Evolutionary conservation across 768 basidiomycete genomes (phyloP), one percentile per base, ranked within the genome.

Genomic region (Auricularia auricula-judae): DNA sequence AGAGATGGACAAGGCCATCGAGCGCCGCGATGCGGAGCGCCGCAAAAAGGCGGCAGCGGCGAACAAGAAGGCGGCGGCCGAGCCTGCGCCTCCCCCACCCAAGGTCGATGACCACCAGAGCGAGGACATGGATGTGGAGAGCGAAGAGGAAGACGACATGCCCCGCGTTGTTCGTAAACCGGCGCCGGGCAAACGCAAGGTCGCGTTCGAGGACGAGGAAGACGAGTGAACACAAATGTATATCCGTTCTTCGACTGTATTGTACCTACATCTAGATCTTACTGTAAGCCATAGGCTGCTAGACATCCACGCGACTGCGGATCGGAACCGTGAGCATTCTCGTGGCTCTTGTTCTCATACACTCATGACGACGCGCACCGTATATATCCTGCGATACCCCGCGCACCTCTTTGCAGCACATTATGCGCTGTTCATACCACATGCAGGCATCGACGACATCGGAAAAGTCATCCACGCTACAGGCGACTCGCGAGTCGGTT

Each of bases 71-170:
- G 70, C 69, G 54, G 67, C 71, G 3, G 76, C 72, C 33, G 71
- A 16, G 29, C 8, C 56, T 10, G 29, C 29, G 12, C 56, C 29
- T 7, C 53, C 53, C 5, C 56, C 56, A 33, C 23, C 56, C 23
- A 29, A 70, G 12, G 72, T 68, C 35, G 70, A 70, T 39, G 67
- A 62, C 36, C 64, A 64, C 34, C 76, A 75, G 1, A 75, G 73
- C 34, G 80, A 77, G 54, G 82, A 79, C 18, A 88, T 89, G 84
- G 88, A 89, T 63, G 81, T 90, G 12, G 88, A 88, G 74, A 87
- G 86, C 67, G 88, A 88, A 67, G 84, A 85, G 63, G 74, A 78
- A 43, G 88, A 87, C 36, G 86, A 88, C 35, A 23, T 36, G 60
- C 61, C 44, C 2, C 8, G 60, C 10, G 23, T 12, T 8, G 23